Percentiles rank a stretch among this genome's conserved stretches.
Conservation (phyloP, 108 stramenopile genomes). For the Aurantiochytrium sp. region DNA sequence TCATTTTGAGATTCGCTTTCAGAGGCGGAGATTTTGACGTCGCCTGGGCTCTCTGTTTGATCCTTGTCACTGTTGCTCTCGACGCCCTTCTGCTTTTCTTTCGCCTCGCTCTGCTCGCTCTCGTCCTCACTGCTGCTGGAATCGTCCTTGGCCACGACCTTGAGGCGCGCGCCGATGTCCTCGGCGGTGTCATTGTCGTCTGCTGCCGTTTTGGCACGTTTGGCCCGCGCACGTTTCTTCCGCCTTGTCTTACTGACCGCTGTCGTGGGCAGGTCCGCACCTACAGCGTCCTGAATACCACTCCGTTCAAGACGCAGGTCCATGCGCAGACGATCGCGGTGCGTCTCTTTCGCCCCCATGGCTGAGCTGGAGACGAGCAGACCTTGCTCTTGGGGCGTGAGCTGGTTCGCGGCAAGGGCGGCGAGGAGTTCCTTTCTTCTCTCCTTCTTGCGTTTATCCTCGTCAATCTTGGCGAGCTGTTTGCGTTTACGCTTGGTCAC, state of each 20-base stretch:
- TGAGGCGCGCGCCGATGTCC: too few relatives aligned
- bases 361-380: not conserved
- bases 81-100: too few relatives aligned
- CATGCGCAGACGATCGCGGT: not conserved
- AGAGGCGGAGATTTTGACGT: too few relatives aligned
- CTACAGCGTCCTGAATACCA: not conserved
- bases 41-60: too few relatives aligned
- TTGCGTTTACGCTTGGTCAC: not conserved
- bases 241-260: not conserved
- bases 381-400: not conserved
- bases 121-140: too few relatives aligned
- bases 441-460: constrained; percentile 5
- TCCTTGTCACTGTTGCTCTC: too few relatives aligned
- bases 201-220: not conserved
- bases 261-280: not conserved
- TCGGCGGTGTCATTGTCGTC: not conserved
- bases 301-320: not conserved
- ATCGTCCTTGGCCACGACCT: too few relatives aligned
- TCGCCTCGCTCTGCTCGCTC: too few relatives aligned
- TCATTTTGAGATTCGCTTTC: too few relatives aligned
- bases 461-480: not conserved
- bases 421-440: not conserved
- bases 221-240: not conserved
- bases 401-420: not conserved
- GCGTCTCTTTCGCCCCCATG: not conserved